A percentile compares a stretch with the other conserved stretches of the same genome.
These are phyloP conservation scores for Fusarium tjaetaba DNA, from an alignment of 2,329 filamentous ascomycete species.

Conservation along the genomic window DNA sequence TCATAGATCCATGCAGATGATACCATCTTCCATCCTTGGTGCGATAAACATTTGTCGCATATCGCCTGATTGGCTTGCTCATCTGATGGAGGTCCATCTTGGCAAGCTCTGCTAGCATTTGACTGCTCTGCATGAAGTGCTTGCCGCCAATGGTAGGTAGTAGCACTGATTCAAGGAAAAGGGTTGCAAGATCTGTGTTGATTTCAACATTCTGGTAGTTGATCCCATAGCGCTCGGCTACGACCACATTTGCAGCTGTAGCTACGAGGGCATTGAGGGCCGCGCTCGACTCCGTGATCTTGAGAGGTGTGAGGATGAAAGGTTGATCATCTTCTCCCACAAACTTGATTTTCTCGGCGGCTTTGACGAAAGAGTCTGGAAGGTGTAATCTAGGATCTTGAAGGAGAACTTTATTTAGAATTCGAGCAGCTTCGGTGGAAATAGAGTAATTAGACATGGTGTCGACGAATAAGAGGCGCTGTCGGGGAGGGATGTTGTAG, in stretches of 20 bases:
- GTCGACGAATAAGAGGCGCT: neutral
- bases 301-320: neutral
- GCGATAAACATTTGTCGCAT: neutral
- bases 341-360: neutral
- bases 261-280: neutral
- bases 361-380: neutral
- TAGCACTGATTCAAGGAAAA: neutral
- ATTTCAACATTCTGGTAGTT: neutral
- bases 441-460: neutral
- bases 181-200: neutral
- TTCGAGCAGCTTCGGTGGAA: neutral
- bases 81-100: neutral
- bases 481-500: neutral
- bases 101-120: neutral
- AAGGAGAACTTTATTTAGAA: neutral
- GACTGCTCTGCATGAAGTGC: neutral
- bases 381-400: neutral
- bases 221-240: neutral
- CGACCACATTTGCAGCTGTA: neutral
- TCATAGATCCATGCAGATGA: neutral
- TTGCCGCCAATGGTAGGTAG: neutral
- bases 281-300: neutral
- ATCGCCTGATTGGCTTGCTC: neutral
- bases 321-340: neutral
- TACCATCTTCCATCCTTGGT: neutral